These are phyloP conservation scores for Vanderwaltozyma verrucispora DNA, from an alignment of 805 yeast species.

Conservation along the genomic window DNA sequence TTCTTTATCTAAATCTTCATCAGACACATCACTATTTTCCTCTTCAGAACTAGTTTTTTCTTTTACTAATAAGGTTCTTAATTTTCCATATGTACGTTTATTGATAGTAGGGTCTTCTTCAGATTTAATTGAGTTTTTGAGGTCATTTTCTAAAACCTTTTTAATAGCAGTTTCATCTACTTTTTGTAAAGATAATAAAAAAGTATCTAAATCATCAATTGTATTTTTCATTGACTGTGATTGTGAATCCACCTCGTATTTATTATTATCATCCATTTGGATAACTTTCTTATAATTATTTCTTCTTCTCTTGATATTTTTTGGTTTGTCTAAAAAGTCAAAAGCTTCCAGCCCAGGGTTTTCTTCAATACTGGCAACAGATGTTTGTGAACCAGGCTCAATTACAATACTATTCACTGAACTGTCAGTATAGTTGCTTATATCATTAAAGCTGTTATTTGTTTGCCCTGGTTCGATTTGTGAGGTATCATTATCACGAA, in stretches of 20 bases:
- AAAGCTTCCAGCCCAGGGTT: slow-evolving; percentile 10
- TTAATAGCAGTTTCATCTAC: slow-evolving; percentile 3
- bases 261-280: slow-evolving; percentile 9
- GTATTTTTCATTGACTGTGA: slow-evolving; percentile 6
- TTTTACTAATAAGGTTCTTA: slow-evolving; percentile 11
- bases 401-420: background rate
- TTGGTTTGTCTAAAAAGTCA: slow-evolving; percentile 15
- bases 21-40: slow-evolving; percentile 1
- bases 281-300: slow-evolving; percentile 18
- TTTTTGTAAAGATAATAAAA: slow-evolving; percentile 7
- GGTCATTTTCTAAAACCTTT: slow-evolving; percentile 1
- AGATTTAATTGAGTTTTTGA: background rate
- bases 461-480: background rate
- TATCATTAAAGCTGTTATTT: background rate
- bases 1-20: slow-evolving; percentile 4
- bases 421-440: background rate
- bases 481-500: too few relatives aligned
- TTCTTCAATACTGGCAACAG: background rate
- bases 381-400: background rate
- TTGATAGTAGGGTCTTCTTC: background rate
- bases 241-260: background rate
- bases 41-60: slow-evolving; percentile 14
- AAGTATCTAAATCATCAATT: slow-evolving; percentile 7
- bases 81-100: background rate
- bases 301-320: slow-evolving; percentile 9